Conservation (phyloP, 2,329 filamentous ascomycete genomes). For the Dactylonectria macrodidyma region DNA sequence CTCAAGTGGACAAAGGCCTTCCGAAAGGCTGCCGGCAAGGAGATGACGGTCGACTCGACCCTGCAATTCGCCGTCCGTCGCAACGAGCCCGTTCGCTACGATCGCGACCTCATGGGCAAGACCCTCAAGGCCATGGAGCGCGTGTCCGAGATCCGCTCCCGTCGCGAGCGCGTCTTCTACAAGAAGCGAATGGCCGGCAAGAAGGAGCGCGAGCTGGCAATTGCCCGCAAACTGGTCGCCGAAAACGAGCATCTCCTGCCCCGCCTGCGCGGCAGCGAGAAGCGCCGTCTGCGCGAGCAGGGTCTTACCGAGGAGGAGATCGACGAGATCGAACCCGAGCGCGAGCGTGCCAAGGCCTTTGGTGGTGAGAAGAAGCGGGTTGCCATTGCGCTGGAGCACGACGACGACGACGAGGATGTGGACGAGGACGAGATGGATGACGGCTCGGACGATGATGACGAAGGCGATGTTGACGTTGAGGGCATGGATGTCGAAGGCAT, state of each 20-base stretch:
- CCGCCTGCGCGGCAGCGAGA: constrained; percentile 76
- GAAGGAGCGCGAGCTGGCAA: constrained; percentile 83
- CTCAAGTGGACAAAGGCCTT: constrained; percentile 98
- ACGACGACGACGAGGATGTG: constrained; percentile 55
- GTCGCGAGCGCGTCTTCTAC: constrained; percentile 93
- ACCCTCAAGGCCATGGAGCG: constrained; percentile 95
- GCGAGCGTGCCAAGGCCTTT: constrained; percentile 57
- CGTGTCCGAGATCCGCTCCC: constrained; percentile 85
- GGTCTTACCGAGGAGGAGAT: constrained; percentile 64
- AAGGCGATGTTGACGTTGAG: constrained; percentile 55
- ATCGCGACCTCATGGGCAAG: constrained; percentile 89
- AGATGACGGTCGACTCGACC: constrained; percentile 93
- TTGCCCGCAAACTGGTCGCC: constrained; percentile 88
- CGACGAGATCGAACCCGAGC: constrained; percentile 60
- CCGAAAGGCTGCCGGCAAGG: constrained; percentile 84
- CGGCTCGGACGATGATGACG: constrained; percentile 52
- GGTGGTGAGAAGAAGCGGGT: constrained; percentile 60
- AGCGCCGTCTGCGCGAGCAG: constrained; percentile 70
- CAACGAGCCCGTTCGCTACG: constrained; percentile 96
- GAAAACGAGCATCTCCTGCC: constrained; percentile 95
- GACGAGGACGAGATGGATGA: constrained; percentile 47
- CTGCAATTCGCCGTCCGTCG: constrained; percentile 92
- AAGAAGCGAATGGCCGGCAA: constrained; percentile 94
- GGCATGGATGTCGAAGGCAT: constrained; percentile 43
- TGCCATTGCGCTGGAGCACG: constrained; percentile 52